Evolutionary conservation across 371 early-diverging fungal species (phyloP).

Genomic region (Umbelopsis sp.): DNA sequence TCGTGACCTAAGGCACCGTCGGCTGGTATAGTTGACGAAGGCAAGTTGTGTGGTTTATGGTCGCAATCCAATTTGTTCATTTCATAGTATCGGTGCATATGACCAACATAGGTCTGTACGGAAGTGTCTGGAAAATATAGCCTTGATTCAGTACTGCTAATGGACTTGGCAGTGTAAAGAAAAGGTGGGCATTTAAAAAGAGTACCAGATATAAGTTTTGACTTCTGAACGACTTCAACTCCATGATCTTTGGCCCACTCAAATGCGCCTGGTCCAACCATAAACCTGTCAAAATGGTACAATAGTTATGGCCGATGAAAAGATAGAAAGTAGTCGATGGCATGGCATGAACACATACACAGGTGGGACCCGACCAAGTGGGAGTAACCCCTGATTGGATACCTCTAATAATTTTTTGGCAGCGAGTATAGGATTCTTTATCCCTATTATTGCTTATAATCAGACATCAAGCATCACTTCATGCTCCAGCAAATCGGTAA

Average conservation of each 20-base stretch:
- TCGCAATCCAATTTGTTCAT: neutral
- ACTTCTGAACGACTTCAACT: conserved; percentile 28
- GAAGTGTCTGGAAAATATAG: conserved; percentile 2
- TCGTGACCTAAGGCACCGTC: conserved; percentile 53
- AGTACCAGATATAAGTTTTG: conserved; percentile 24
- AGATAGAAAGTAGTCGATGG: neutral
- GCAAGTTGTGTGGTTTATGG: neutral
- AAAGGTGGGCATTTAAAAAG: no score
- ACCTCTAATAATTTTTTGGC: conserved; percentile 55
- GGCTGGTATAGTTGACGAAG: no score
- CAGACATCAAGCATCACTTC: no score
- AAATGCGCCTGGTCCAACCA: conserved; percentile 70
- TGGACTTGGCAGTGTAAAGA: no score
- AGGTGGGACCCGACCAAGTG: conserved; percentile 75
- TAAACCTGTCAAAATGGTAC: conserved; percentile 35
- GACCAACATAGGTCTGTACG: conserved; percentile 28
- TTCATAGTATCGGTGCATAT: conserved; percentile 16
- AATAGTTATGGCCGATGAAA: neutral
- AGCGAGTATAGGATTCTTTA: conserved; percentile 70
- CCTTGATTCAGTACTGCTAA: neutral
- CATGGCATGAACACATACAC: conserved; percentile 40
- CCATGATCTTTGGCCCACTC: conserved; percentile 51
- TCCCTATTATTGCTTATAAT: conserved; percentile 32
- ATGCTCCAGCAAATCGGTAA: neutral
- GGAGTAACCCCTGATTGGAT: conserved; percentile 45